Conservation (phyloP, 805 yeast species). For the Middelhovenomyces tepae region DNA sequence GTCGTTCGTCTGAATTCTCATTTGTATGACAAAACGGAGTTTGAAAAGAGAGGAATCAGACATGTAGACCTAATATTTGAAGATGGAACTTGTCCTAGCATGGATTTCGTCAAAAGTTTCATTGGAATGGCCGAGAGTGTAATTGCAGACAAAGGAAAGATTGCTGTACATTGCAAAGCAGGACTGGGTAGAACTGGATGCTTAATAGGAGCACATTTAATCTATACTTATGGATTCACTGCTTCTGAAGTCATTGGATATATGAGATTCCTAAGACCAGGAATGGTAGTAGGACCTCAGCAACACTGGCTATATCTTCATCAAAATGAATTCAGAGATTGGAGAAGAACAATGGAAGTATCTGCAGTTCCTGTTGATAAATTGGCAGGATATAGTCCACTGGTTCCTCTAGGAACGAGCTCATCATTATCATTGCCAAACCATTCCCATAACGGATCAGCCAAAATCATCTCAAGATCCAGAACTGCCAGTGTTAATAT, state of each 20-base stretch:
- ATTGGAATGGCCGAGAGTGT: conserved; percentile 92
- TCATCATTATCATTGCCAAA: no score
- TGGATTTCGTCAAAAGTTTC: conserved; percentile 86
- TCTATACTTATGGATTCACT: conserved; percentile 93
- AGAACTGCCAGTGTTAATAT: conserved; percentile 7
- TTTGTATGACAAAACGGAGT: conserved; percentile 76
- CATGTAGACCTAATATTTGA: conserved; percentile 96
- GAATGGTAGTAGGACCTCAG: conserved; percentile 99
- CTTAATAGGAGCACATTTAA: conserved; percentile 91
- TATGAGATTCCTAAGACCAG: conserved; percentile 94
- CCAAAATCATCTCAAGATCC: conserved; percentile 7
- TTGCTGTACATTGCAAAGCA: conserved; percentile 99
- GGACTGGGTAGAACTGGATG: conserved; percentile 98
- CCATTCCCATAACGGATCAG: no score
- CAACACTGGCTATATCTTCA: conserved; percentile 97
- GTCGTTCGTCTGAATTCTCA: conserved; percentile 92
- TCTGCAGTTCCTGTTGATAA: conserved; percentile 51
- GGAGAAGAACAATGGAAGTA: conserved; percentile 86
- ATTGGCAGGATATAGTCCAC: conserved; percentile 28
- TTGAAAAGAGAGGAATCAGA: conserved; percentile 71
- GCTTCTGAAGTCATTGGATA: conserved; percentile 95
- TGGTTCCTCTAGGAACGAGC: no score
- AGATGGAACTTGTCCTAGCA: conserved; percentile 95
- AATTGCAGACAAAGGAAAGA: conserved; percentile 76
- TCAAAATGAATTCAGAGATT: conserved; percentile 91